Evolutionary conservation across 176 grass and related monocot genomes (phyloP), one percentile per base, ranked within the genome.

Genomic region (Ampelocalamus luodianensis): DNA sequence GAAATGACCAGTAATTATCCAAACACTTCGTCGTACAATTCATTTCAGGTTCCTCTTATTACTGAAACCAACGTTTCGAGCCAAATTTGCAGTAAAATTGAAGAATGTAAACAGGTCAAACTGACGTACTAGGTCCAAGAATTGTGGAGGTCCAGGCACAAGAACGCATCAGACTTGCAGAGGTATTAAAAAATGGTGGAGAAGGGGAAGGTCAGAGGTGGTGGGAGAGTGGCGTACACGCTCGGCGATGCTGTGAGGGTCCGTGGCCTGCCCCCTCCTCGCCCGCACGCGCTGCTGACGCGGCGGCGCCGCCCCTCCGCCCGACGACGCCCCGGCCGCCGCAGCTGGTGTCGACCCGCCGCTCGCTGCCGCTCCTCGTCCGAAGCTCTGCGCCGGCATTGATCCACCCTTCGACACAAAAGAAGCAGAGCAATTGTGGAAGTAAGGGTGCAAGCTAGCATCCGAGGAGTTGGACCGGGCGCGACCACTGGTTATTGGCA

Each of bases 201-300:
- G 64, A 82, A 88, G 48, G 75, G 73, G 53, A 92, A 83, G 69
- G 32, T 34, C 32, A 34, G 3, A 34, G 32, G 84, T 89, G 71
- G 82, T 72, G 65, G 8, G 72, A 18, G 72, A 48, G 71, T 49
- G 36, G 87, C 85, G 37, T 94, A 99, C 96, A 85, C 96, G 83
- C 88, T 99, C 96, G 45, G 94, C 89, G 85, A 96, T 96, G 84
- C 94, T 96, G 89, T 96, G 94, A 50, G 91, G 94, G 76, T 96
- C 91, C 68, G 94, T 96, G 53, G 94, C 94, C 36, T 96, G 94
- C 17, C 94, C 93, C 68, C 94, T 85, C 70, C 81, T 91, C 32
- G 94, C 94, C 38, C 94, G 87, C 64, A 86, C 39, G 23, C 91
- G 90, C 87, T 93, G 90, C 79, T 82, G 88, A 48, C 87, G 84